phyloP scores from a whole-genome alignment of 2,329 filamentous ascomycete genomes.

The Fusarium tupiense region DNA sequence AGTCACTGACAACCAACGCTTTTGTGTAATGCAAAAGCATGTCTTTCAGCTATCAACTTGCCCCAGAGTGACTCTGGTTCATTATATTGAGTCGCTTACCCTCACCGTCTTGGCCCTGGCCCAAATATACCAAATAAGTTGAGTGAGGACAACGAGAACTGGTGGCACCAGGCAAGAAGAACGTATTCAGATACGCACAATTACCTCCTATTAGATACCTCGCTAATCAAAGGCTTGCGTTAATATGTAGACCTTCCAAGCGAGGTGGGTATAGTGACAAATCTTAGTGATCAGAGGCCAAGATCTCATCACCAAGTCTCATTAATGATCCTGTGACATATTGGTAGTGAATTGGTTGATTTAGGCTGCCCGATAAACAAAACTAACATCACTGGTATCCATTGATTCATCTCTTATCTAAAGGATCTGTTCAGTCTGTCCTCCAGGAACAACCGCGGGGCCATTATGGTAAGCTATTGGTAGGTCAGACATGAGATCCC shows the following conservation, averaged over 20 bases:
- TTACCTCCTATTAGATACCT: neutral
- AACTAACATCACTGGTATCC: constrained; percentile 29
- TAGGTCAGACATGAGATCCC: neutral
- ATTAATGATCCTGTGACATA: too few relatives aligned
- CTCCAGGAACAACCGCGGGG: neutral
- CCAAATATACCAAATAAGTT: neutral
- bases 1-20: neutral
- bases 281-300: neutral
- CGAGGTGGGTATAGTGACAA: neutral
- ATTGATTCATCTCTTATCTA: neutral
- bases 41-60: neutral
- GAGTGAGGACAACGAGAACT: neutral
- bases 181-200: neutral
- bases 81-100: neutral
- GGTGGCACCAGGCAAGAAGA: neutral
- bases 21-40: neutral
- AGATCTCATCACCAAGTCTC: neutral
- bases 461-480: neutral
- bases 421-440: neutral
- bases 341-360: neutral
- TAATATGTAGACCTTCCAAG: too few relatives aligned
- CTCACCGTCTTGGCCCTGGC: neutral
- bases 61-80: neutral
- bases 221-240: neutral
- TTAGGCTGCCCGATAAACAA: neutral